Conservation (phyloP, 805 yeast species). For the Hanseniaspora hatyaiensis region DNA sequence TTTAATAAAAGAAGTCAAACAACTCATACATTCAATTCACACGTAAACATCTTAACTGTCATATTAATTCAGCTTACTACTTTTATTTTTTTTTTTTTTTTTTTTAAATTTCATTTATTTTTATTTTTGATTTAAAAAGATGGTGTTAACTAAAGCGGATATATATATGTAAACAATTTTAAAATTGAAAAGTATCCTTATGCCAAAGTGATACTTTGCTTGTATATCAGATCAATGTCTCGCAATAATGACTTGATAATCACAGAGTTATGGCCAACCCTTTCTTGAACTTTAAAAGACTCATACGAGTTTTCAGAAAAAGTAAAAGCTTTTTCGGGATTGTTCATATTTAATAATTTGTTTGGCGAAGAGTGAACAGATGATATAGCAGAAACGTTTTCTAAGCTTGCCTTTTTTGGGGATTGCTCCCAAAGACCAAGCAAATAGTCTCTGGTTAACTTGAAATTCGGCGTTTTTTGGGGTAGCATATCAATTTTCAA, state of each 20-base stretch:
- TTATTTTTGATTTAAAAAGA: too few relatives aligned
- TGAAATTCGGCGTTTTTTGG: constrained; percentile 8
- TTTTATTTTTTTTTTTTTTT: not conserved
- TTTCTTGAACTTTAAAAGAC: constrained; percentile 16
- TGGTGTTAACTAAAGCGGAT: too few relatives aligned
- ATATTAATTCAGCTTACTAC: too few relatives aligned
- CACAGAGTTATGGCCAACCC: constrained; percentile 29
- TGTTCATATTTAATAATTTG: constrained; percentile 20
- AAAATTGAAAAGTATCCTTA: not conserved
- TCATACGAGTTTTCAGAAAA: not conserved
- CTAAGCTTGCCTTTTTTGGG: constrained; percentile 17
- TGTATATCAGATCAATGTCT: constrained; percentile 22
- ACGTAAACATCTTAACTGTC: too few relatives aligned
- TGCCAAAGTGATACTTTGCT: constrained; percentile 15
- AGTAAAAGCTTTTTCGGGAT: constrained; percentile 1
- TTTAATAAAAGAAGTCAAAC: too few relatives aligned
- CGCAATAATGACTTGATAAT: constrained; percentile 28
- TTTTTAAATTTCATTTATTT: too few relatives aligned
- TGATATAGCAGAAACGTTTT: not conserved
- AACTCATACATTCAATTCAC: too few relatives aligned
- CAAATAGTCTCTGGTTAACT: constrained; percentile 10
- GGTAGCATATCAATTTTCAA: not conserved
- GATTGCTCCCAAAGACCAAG: constrained; percentile 12
- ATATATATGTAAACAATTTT: not conserved
- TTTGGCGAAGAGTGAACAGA: constrained; percentile 22